These are phyloP conservation scores for Boletus rufocinnamomeus DNA, from an alignment of 768 basidiomycete species.

Conservation along the genomic window DNA sequence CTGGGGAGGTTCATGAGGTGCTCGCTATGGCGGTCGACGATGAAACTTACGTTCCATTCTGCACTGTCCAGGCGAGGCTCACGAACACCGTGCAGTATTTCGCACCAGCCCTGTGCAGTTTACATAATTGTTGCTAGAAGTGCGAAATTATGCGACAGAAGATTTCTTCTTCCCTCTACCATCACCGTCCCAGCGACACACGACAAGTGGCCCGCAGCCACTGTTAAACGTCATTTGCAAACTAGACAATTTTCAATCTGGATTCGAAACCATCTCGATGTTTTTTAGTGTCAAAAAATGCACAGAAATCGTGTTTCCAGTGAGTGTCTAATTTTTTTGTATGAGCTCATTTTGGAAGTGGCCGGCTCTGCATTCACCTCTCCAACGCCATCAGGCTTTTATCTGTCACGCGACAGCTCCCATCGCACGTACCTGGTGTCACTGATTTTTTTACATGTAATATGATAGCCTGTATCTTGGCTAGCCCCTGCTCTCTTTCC, in stretches of 20 bases:
- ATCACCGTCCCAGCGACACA: constrained; percentile 37
- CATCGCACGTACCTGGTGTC: constrained; percentile 33
- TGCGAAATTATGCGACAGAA: constrained; percentile 17
- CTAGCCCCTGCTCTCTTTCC: constrained; percentile 9
- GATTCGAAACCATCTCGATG: constrained; percentile 37
- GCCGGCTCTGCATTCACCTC: constrained; percentile 20
- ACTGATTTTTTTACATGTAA: constrained; percentile 42
- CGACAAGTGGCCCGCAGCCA: constrained; percentile 34
- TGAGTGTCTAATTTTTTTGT: constrained; percentile 27
- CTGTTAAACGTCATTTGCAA: constrained; percentile 16
- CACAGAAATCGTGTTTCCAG: constrained; percentile 39
- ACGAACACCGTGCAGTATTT: neutral
- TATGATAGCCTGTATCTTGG: constrained; percentile 30
- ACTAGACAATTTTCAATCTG: constrained; percentile 36
- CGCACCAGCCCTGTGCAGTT: constrained; percentile 20
- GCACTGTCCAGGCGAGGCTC: neutral
- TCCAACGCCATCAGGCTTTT: constrained; percentile 31
- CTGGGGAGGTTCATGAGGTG: constrained; percentile 26
- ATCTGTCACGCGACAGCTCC: constrained; percentile 40
- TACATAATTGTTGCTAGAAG: constrained; percentile 36
- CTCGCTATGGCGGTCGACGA: neutral
- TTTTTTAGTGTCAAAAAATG: constrained; percentile 40
- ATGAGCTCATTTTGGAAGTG: constrained; percentile 28
- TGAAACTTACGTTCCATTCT: constrained; percentile 34
- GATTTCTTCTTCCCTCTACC: constrained; percentile 29